A percentile compares a stretch with the other conserved stretches of the same genome.
Conservation (phyloP, 2,329 filamentous ascomycete genomes). For the Pseudopyricularia cyperi region DNA sequence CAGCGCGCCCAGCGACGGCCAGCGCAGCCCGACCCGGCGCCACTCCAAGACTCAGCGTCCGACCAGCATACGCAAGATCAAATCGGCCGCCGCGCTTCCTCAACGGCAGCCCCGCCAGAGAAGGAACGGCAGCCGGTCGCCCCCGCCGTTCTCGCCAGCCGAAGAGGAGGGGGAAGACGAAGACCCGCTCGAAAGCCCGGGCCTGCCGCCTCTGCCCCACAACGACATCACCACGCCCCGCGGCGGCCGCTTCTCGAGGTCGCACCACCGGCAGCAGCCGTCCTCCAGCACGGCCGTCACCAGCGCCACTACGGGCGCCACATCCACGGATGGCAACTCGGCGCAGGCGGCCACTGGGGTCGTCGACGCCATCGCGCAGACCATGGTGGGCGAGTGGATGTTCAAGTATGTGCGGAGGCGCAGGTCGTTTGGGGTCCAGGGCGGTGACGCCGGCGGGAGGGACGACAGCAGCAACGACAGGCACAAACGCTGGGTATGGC, state of each 20-base stretch:
- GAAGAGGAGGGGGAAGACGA: constrained; percentile 35
- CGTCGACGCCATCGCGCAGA: constrained; percentile 92
- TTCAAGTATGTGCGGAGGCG: constrained; percentile 79
- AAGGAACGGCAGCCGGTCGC: constrained; percentile 39
- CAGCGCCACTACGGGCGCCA: constrained; percentile 25
- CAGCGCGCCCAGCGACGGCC: constrained; percentile 58
- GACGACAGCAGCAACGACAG: constrained; percentile 65
- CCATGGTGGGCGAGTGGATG: constrained; percentile 98
- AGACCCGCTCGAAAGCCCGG: constrained; percentile 41
- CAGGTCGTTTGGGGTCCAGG: constrained; percentile 67
- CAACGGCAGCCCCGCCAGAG: constrained; percentile 30
- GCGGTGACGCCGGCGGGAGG: constrained; percentile 26
- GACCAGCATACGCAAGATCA: constrained; percentile 66
- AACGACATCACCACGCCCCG: constrained; percentile 57
- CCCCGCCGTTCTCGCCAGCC: constrained; percentile 52
- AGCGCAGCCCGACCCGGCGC: constrained; percentile 60
- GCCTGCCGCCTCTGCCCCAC: constrained; percentile 57
- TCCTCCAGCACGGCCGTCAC: constrained; percentile 46
- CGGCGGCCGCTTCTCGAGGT: constrained; percentile 28
- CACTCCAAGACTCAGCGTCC: constrained; percentile 21
- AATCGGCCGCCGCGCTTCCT: constrained; percentile 66
- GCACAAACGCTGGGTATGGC: constrained; percentile 97
- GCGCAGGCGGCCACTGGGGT: constrained; percentile 61
- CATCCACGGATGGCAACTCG: constrained; percentile 36
- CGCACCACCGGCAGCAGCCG: constrained; percentile 41